A percentile compares a stretch with the other conserved stretches of the same genome.
These are phyloP conservation scores for Geotrichum carabidarum DNA, from an alignment of 1,139 yeast genomes.

Conservation along the genomic window DNA sequence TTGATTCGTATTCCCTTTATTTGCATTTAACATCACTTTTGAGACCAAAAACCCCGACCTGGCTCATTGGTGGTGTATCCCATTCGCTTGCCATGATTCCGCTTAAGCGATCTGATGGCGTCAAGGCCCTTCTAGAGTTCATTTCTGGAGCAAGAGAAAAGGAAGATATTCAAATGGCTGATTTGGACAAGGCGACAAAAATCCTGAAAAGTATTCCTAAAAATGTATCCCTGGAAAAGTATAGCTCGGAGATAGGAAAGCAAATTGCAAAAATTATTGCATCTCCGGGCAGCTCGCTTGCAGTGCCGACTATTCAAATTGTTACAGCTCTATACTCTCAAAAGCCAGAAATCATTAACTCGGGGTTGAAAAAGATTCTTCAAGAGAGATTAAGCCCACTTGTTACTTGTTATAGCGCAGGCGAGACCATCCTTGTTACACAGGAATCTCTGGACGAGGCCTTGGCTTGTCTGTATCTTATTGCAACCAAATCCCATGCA, in stretches of 20 bases:
- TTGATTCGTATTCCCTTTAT: conserved; percentile 37
- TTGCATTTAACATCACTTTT: conserved; percentile 31
- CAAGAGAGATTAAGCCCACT: conserved; percentile 20
- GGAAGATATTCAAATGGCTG: conserved; percentile 57
- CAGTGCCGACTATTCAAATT: conserved; percentile 56
- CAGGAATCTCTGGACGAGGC: conserved; percentile 55
- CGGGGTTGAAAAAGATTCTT: conserved; percentile 47
- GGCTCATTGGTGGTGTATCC: conserved; percentile 37
- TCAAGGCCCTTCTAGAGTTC: conserved; percentile 67
- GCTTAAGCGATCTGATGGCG: conserved; percentile 59
- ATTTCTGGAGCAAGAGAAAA: conserved; percentile 70
- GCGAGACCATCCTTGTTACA: conserved; percentile 33
- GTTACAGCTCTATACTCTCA: conserved; percentile 50
- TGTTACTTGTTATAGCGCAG: background rate
- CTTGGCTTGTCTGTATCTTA: conserved; percentile 59
- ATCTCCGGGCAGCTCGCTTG: conserved; percentile 31
- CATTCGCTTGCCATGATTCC: conserved; percentile 52
- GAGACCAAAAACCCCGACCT: conserved; percentile 30
- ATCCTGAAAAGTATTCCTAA: conserved; percentile 61
- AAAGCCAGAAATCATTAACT: conserved; percentile 50
- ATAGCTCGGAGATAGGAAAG: conserved; percentile 51
- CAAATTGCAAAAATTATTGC: conserved; percentile 58
- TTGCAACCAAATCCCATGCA: conserved; percentile 49
- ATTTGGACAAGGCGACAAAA: conserved; percentile 59
- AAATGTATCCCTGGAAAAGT: conserved; percentile 44